These are phyloP conservation scores for Pisolithus microcarpus DNA, from an alignment of 768 basidiomycete genomes.

Conservation along the genomic window DNA sequence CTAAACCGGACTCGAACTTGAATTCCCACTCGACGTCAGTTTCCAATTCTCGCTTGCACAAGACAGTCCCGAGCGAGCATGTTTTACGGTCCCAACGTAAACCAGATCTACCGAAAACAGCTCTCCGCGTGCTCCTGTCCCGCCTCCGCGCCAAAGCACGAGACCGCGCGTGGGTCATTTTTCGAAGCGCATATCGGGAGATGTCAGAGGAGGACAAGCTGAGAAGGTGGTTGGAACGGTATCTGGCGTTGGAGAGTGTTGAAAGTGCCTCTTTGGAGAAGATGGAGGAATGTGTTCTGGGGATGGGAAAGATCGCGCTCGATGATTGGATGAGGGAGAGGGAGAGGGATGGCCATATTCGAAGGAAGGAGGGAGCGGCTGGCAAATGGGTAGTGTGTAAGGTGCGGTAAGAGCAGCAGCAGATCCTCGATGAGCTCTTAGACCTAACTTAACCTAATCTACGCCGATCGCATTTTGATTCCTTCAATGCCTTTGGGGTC, in stretches of 20 bases:
- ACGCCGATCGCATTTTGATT: constrained; percentile 89
- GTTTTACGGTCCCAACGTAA: background rate
- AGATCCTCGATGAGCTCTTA: constrained; percentile 51
- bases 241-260: constrained; percentile 39
- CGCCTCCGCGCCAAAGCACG: constrained; percentile 45
- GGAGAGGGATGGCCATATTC: constrained; percentile 38
- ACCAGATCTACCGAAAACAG: constrained; percentile 29
- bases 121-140: constrained; percentile 40
- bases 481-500: constrained; percentile 82
- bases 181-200: constrained; percentile 62
- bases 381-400: constrained; percentile 60
- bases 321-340: constrained; percentile 51
- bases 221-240: constrained; percentile 40
- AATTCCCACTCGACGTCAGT: constrained; percentile 16
- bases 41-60: constrained; percentile 7
- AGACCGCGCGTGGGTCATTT: constrained; percentile 48
- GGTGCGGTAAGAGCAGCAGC: constrained; percentile 23
- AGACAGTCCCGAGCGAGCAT: background rate
- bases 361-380: constrained; percentile 48
- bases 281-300: no score
- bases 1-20: no score
- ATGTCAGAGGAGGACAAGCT: constrained; percentile 35
- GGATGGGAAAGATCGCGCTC: constrained; percentile 21
- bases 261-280: constrained; percentile 11
- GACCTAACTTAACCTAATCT: no score